Evolutionary conservation across 1,139 yeast species (phyloP).

Genomic region (Candida frijolesensis): DNA sequence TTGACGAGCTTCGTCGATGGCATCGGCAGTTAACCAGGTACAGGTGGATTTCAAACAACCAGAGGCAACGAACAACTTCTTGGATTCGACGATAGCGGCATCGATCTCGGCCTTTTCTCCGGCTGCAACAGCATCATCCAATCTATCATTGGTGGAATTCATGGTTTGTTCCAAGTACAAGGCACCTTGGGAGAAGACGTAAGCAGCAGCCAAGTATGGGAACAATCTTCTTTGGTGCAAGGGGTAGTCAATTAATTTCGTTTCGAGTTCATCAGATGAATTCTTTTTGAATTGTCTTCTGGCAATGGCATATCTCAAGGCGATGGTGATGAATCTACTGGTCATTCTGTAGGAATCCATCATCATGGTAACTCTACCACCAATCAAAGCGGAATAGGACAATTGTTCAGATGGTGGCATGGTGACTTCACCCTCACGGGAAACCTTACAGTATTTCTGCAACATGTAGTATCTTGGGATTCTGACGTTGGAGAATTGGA

Average conservation of each 20-base stretch:
- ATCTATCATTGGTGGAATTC: conserved; percentile 48
- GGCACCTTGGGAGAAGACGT: conserved; percentile 72
- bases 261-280: conserved; percentile 30
- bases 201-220: conserved; percentile 76
- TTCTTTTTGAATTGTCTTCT: conserved; percentile 75
- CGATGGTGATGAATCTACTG: conserved; percentile 77
- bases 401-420: conserved; percentile 82
- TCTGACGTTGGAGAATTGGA: conserved; percentile 77
- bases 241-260: conserved; percentile 76
- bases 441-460: conserved; percentile 74
- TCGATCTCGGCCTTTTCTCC: conserved; percentile 41
- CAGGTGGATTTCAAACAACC: conserved; percentile 87
- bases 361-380: conserved; percentile 88
- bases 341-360: conserved; percentile 77
- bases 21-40: conserved; percentile 79
- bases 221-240: conserved; percentile 82
- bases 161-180: conserved; percentile 59
- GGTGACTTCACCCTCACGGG: conserved; percentile 64
- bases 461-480: conserved; percentile 83
- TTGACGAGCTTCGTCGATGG: conserved; percentile 87
- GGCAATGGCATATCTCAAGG: conserved; percentile 82
- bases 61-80: conserved; percentile 77
- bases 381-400: conserved; percentile 80
- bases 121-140: conserved; percentile 53
- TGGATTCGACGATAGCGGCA: conserved; percentile 61